These are phyloP conservation scores for Dichomitus squalens DNA, from an alignment of 1,284 basidiomycete genomes.

Conservation along the genomic window DNA sequence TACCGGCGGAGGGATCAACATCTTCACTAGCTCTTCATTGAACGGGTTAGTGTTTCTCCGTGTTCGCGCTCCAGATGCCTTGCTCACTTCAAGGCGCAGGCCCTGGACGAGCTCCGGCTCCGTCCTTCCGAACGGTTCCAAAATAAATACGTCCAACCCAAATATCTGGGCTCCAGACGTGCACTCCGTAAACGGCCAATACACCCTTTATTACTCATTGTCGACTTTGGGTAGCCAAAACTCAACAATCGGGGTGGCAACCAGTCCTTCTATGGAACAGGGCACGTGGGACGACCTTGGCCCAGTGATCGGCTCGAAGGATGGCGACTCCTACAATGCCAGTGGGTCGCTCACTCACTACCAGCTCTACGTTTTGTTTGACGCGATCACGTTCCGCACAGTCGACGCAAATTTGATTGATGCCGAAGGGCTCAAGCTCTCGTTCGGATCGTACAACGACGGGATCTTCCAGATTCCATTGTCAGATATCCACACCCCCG, in stretches of 20 bases:
- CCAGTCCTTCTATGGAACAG: conserved; percentile 33
- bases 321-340: conserved; percentile 34
- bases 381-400: neutral
- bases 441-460: conserved; percentile 7
- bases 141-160: neutral
- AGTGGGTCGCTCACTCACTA: conserved; percentile 8
- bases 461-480: conserved; percentile 7
- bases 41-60: neutral
- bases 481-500: neutral
- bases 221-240: conserved; percentile 33
- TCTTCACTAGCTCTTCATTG: conserved; percentile 1
- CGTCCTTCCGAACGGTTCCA: conserved; percentile 9
- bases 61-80: neutral
- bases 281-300: conserved; percentile 38
- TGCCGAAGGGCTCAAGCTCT: conserved; percentile 7
- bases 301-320: conserved; percentile 29
- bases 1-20: neutral
- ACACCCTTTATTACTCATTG: conserved; percentile 35
- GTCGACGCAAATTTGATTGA: conserved; percentile 20
- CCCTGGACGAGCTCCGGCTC: conserved; percentile 15
- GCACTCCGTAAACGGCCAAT: conserved; percentile 19
- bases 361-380: neutral
- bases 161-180: conserved; percentile 18
- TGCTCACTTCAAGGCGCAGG: neutral
- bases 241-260: conserved; percentile 37